Percentiles rank a stretch among this genome's conserved stretches.
phyloP scores from a whole-genome alignment of 2,329 filamentous ascomycete genomes.

The Shiraia sp. region DNA sequence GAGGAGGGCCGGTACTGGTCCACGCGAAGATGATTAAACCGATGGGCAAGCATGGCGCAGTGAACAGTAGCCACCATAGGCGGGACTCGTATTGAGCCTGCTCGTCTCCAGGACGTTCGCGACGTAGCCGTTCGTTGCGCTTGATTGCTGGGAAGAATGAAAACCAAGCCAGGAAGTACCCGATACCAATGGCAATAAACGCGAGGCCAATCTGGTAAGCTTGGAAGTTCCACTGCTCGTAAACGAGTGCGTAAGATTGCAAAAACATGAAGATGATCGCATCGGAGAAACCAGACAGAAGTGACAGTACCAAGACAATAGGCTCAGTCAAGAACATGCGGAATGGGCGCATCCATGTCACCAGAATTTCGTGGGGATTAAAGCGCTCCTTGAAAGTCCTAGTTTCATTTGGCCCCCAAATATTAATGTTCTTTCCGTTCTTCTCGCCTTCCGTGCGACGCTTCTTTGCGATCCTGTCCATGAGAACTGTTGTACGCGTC shows the following conservation, averaged over 20 bases:
- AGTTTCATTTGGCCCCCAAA: slow-evolving; percentile 78
- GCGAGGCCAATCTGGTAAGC: slow-evolving; percentile 62
- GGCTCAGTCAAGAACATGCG: slow-evolving; percentile 76
- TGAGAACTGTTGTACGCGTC: slow-evolving; percentile 74
- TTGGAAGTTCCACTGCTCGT: slow-evolving; percentile 67
- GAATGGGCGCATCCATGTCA: slow-evolving; percentile 65
- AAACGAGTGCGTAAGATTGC: slow-evolving; percentile 70
- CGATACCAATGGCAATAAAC: slow-evolving; percentile 63
- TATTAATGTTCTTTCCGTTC: slow-evolving; percentile 60
- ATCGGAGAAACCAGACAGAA: slow-evolving; percentile 75
- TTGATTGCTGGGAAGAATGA: slow-evolving; percentile 60
- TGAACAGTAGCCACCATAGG: slow-evolving; percentile 67
- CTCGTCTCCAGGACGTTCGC: slow-evolving; percentile 33
- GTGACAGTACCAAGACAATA: slow-evolving; percentile 71
- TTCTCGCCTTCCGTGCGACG: slow-evolving; percentile 66
- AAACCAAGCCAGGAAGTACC: slow-evolving; percentile 67
- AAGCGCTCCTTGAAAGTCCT: slow-evolving; percentile 42
- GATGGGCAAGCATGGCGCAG: slow-evolving; percentile 65
- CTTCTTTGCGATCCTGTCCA: slow-evolving; percentile 78
- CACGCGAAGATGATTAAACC: slow-evolving; percentile 74
- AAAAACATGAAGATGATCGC: slow-evolving; percentile 81
- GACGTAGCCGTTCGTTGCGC: slow-evolving; percentile 40
- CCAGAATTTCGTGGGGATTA: slow-evolving; percentile 45
- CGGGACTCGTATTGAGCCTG: slow-evolving; percentile 54
- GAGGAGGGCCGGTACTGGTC: slow-evolving; percentile 65